phyloP scores from a whole-genome alignment of 768 basidiomycete genomes.

The Tephrocybe sp. region DNA sequence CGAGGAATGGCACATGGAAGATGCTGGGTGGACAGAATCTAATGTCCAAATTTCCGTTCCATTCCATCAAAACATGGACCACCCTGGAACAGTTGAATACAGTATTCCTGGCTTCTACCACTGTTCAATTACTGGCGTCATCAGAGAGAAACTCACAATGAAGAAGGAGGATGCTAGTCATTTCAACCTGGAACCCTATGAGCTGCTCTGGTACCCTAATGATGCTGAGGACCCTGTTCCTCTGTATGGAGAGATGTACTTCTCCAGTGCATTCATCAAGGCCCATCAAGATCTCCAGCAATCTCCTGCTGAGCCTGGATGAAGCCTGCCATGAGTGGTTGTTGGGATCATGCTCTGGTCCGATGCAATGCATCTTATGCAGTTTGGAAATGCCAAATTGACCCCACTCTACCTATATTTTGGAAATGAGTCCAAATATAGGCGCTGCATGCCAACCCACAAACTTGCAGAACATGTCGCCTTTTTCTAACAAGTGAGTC shows the following conservation, averaged over 20 bases:
- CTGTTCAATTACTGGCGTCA: too few relatives aligned
- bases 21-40: not conserved
- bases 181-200: not conserved
- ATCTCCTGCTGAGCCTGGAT: not conserved
- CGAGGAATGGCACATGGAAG: not conserved
- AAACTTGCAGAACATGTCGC: not conserved
- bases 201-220: not conserved
- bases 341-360: constrained; percentile 29
- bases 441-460: constrained; percentile 18
- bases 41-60: not conserved
- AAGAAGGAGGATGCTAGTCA: not conserved
- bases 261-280: not conserved
- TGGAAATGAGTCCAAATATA: constrained; percentile 36
- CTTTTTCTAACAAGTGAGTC: constrained; percentile 6
- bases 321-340: constrained; percentile 9
- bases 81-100: constrained; percentile 11
- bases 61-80: not conserved
- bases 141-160: too few relatives aligned
- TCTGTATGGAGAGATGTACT: not conserved
- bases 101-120: constrained; percentile 11
- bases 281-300: not conserved
- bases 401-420: constrained; percentile 22
- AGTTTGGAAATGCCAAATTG: constrained; percentile 3
- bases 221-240: not conserved
- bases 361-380: constrained; percentile 28